phyloP scores from a whole-genome alignment of 2,329 filamentous ascomycete species.

The Lachnellula occidentalis region DNA sequence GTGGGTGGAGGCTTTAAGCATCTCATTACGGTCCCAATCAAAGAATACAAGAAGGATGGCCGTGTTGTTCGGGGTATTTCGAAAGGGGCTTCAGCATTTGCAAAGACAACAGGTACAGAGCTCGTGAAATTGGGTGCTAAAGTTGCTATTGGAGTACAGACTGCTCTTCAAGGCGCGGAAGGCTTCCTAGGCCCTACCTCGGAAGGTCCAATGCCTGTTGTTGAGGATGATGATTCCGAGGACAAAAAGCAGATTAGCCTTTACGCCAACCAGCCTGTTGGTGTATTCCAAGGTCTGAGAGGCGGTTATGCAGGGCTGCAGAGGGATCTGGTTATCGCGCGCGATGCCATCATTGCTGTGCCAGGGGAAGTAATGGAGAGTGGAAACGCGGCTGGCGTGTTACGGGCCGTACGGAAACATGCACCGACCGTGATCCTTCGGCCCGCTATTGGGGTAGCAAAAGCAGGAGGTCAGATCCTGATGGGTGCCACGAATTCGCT shows the following conservation, averaged over 20 bases:
- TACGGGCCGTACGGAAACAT: slow-evolving; percentile 69
- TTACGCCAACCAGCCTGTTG: slow-evolving; percentile 90
- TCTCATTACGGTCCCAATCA: slow-evolving; percentile 81
- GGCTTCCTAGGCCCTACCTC: slow-evolving; percentile 56
- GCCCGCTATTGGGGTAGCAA: slow-evolving; percentile 84
- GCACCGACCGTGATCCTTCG: slow-evolving; percentile 91
- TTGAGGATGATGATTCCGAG: slow-evolving; percentile 57
- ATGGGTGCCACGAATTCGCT: slow-evolving; percentile 89
- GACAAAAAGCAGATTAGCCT: slow-evolving; percentile 76
- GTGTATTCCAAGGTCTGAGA: slow-evolving; percentile 78
- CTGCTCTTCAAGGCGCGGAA: slow-evolving; percentile 84
- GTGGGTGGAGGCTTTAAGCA: slow-evolving; percentile 83
- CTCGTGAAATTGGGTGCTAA: slow-evolving; percentile 93
- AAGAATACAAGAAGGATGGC: slow-evolving; percentile 91
- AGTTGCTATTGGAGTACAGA: slow-evolving; percentile 89
- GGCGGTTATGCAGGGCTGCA: slow-evolving; percentile 79
- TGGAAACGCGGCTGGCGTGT: slow-evolving; percentile 72
- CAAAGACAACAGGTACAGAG: slow-evolving; percentile 87
- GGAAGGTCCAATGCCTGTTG: slow-evolving; percentile 31
- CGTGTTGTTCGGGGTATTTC: slow-evolving; percentile 85
- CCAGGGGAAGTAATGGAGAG: slow-evolving; percentile 88
- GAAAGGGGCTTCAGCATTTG: slow-evolving; percentile 86
- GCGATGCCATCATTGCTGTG: slow-evolving; percentile 90
- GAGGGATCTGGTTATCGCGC: slow-evolving; percentile 77
- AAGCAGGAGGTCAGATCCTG: slow-evolving; percentile 81